Evolutionary conservation across 2,329 filamentous ascomycete genomes (phyloP).

Genomic region (Claviceps pusilla): DNA sequence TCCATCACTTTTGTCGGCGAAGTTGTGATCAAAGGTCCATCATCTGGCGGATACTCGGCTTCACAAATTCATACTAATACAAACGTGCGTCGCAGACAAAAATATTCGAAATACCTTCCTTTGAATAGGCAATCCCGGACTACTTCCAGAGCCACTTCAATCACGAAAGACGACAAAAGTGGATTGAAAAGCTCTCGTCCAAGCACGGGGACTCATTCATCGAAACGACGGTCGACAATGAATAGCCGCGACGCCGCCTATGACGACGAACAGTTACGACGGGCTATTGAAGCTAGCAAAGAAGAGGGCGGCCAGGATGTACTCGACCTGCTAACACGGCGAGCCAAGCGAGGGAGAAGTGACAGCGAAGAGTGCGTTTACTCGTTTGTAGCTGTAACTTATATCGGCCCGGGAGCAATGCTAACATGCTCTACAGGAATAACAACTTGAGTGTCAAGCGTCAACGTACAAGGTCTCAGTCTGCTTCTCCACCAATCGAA

Average conservation of each 20-base stretch:
- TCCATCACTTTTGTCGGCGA: background rate
- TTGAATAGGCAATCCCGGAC: conserved; percentile 41
- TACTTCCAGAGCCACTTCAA: conserved; percentile 47
- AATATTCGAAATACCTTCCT: conserved; percentile 51
- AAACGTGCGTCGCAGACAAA: conserved; percentile 33
- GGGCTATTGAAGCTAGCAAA: conserved; percentile 91
- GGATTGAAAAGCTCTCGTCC: conserved; percentile 42
- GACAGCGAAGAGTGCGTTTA: conserved; percentile 81
- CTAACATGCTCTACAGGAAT: conserved; percentile 29
- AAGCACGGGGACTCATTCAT: conserved; percentile 37
- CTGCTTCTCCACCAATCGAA: conserved; percentile 39
- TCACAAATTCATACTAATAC: conserved; percentile 19
- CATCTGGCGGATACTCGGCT: conserved; percentile 1
- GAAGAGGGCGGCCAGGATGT: conserved; percentile 47
- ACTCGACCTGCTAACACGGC: conserved; percentile 40
- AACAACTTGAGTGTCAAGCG: conserved; percentile 60
- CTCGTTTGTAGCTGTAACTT: conserved; percentile 4
- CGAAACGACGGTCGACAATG: conserved; percentile 89
- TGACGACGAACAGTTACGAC: conserved; percentile 77
- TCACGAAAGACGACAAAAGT: conserved; percentile 46
- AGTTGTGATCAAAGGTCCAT: no score
- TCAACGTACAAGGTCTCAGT: conserved; percentile 67
- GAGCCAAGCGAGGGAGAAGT: conserved; percentile 71
- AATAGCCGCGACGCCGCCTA: conserved; percentile 92
- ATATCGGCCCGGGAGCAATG: conserved; percentile 12